A percentile compares a stretch with the other conserved stretches of the same genome.
Conservation (phyloP, 495 filamentous ascomycete species). For the Neurospora sp. region DNA sequence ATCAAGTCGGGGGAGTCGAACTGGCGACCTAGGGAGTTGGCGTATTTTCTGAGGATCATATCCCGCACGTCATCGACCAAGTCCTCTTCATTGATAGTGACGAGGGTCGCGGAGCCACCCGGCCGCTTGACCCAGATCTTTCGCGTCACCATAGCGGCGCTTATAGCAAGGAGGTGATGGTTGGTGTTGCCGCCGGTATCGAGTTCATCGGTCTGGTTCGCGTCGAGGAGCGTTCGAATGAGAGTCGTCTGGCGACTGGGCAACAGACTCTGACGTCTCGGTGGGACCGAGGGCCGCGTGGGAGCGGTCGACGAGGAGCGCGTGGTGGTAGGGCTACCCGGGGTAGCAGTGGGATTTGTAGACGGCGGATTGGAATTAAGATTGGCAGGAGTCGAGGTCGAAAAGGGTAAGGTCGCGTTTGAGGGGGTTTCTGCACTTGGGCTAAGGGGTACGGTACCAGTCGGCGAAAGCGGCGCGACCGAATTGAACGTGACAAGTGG, state of each 20-base stretch:
- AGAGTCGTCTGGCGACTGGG: slow-evolving; percentile 36
- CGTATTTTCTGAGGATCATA: slow-evolving; percentile 84
- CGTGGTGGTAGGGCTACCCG: slow-evolving; percentile 3
- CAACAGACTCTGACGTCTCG: slow-evolving; percentile 36
- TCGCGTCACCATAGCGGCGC: slow-evolving; percentile 50
- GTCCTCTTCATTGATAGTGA: slow-evolving; percentile 77
- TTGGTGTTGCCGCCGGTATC: slow-evolving; percentile 16
- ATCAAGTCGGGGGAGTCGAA: slow-evolving; percentile 87
- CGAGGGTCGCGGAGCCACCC: slow-evolving; percentile 73
- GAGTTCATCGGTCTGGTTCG: slow-evolving; percentile 22
- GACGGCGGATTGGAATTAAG: slow-evolving; percentile 3
- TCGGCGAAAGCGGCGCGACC: background rate
- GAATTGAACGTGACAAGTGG: background rate
- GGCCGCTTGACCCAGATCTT: slow-evolving; percentile 93
- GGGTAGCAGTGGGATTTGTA: background rate
- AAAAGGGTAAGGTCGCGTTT: background rate
- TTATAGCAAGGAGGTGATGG: slow-evolving; percentile 30
- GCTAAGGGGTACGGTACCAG: background rate
- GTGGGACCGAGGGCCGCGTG: slow-evolving; percentile 17
- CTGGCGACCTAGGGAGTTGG: slow-evolving; percentile 76
- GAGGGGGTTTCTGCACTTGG: background rate
- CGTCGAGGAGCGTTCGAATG: slow-evolving; percentile 36
- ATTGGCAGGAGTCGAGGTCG: background rate
- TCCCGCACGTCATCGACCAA: slow-evolving; percentile 93
- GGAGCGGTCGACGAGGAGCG: slow-evolving; percentile 12